These are phyloP conservation scores for Mrakiaceae sp. DNA, from an alignment of 1,284 basidiomycete species.

Conservation along the genomic window DNA sequence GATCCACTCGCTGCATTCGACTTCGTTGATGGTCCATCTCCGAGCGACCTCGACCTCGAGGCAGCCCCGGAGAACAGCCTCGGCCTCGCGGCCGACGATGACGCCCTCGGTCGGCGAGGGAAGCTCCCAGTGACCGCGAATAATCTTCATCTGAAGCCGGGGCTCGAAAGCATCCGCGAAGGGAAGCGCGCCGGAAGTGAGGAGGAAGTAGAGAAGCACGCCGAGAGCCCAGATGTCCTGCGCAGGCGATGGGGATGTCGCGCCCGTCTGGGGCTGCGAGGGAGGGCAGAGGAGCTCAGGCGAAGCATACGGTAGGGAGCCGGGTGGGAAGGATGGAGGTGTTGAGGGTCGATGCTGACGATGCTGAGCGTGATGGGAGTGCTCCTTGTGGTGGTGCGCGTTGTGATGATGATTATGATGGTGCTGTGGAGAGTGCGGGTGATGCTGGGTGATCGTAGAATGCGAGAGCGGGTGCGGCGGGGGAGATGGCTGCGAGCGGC, in stretches of 20 bases:
- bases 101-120: constrained; percentile 36
- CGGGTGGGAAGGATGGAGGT: constrained; percentile 48
- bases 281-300: constrained; percentile 55
- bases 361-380: background rate
- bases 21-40: constrained; percentile 63
- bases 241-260: constrained; percentile 31
- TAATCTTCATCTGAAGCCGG: constrained; percentile 76
- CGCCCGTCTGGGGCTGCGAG: constrained; percentile 9
- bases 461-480: constrained; percentile 25
- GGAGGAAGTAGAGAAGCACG: constrained; percentile 68
- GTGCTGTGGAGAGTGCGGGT: constrained; percentile 13
- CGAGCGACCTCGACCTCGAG: constrained; percentile 47
- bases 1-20: constrained; percentile 67
- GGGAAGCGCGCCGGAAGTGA: constrained; percentile 60
- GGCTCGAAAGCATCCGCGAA: constrained; percentile 82
- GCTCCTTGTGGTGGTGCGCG: too few species aligned
- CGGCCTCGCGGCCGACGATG: constrained; percentile 47
- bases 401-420: background rate
- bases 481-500: constrained; percentile 22
- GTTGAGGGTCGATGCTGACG: background rate
- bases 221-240: constrained; percentile 92
- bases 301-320: constrained; percentile 79
- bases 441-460: constrained; percentile 23
- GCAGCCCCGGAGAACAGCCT: constrained; percentile 62
- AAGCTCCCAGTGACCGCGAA: constrained; percentile 53